A percentile compares a stretch with the other conserved stretches of the same genome.
phyloP scores from a whole-genome alignment of 495 filamentous ascomycete species.

The Xanthoparmelia taractica region DNA sequence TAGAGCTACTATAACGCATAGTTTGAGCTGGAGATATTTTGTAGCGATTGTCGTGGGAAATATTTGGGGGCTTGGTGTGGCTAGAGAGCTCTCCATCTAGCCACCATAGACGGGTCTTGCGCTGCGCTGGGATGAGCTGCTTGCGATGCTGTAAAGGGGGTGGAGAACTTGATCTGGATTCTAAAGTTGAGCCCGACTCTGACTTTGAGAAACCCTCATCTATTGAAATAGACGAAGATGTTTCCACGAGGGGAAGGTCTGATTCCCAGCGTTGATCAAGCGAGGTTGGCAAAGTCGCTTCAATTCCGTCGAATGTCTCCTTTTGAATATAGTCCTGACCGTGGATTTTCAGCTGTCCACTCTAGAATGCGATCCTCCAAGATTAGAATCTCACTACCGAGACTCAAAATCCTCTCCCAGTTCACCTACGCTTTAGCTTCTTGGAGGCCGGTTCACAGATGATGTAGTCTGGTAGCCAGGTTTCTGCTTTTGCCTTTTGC shows the following conservation, averaged over 20 bases:
- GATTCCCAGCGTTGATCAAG: not conserved
- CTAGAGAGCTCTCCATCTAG: not conserved
- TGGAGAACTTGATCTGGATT: not conserved
- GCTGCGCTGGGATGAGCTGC: too few relatives aligned
- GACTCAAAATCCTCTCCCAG: not conserved
- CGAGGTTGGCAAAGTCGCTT: not conserved
- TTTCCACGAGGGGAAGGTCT: not conserved
- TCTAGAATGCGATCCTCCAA: not conserved
- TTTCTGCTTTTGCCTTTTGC: not conserved
- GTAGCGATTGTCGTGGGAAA: not conserved
- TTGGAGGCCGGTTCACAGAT: not conserved
- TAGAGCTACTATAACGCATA: not conserved
- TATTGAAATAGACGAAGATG: not conserved
- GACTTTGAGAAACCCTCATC: not conserved
- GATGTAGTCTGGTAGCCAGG: not conserved
- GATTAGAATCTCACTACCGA: not conserved
- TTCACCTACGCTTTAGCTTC: not conserved
- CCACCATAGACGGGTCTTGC: not conserved
- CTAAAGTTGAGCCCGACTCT: not conserved
- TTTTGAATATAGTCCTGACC: not conserved
- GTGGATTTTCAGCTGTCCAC: not conserved
- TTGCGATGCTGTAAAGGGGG: not conserved
- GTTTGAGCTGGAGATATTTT: not conserved
- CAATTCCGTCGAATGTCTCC: not conserved
- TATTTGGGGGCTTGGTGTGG: not conserved